Conservation (phyloP, 2,329 filamentous ascomycete genomes). For the Phyllosticta citrichinensis region DNA sequence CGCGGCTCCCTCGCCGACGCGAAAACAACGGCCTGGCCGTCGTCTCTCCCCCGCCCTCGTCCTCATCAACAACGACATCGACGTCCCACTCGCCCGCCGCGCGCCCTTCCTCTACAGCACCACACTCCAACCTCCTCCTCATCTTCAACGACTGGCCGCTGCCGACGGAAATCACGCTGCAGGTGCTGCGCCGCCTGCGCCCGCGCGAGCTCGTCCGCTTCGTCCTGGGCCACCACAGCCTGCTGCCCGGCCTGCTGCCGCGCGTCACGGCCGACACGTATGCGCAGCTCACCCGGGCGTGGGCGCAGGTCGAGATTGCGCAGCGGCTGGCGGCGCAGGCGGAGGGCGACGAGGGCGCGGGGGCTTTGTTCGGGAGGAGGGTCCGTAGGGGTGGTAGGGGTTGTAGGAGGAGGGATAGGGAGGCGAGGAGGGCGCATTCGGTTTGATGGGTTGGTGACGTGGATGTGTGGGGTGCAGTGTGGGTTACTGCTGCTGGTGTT, state of each 20-base stretch:
- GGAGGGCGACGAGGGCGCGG: not conserved
- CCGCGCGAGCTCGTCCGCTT: conserved; percentile 24
- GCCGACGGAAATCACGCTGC: conserved; percentile 25
- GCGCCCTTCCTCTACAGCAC: conserved; percentile 12
- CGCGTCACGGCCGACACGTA: not conserved
- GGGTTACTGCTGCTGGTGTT: too few species aligned
- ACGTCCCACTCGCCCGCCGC: conserved; percentile 17
- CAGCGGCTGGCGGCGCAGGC: not conserved
- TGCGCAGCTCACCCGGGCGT: conserved; percentile 6
- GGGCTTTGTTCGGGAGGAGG: too few species aligned
- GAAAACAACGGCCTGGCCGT: conserved; percentile 8
- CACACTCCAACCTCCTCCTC: not conserved
- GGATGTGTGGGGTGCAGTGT: too few species aligned
- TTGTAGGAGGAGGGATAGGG: too few species aligned
- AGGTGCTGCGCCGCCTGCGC: conserved; percentile 22
- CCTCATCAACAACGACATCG: not conserved
- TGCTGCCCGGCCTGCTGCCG: not conserved
- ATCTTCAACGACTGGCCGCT: conserved; percentile 13
- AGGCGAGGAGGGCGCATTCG: too few species aligned
- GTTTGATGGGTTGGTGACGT: too few species aligned
- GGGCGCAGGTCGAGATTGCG: conserved; percentile 8
- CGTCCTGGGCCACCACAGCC: conserved; percentile 13
- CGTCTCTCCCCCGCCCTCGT: not conserved
- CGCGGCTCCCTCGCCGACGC: not conserved
- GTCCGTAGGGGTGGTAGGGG: too few species aligned